Evolutionary conservation across 2,329 filamentous ascomycete species (phyloP).

Genomic region (Pyrenophora graminea): DNA sequence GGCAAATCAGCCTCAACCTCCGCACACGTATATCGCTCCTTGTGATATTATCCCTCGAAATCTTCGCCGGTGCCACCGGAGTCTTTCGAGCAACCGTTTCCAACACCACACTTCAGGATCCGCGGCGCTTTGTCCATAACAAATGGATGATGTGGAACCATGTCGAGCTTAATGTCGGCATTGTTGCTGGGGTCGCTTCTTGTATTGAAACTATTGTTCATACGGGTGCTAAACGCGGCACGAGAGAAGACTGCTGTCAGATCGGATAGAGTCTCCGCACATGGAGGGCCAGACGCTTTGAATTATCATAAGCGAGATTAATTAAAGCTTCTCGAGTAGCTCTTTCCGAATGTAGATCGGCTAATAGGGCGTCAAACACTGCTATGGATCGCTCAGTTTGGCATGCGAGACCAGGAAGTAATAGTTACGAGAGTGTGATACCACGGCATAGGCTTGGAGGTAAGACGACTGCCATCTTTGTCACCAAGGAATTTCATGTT

Average conservation of each 20-base stretch:
- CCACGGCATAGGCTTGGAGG: not conserved
- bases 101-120: constrained; percentile 29
- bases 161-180: constrained; percentile 52
- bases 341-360: too few relatives aligned
- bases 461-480: not conserved
- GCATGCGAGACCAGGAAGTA: not conserved
- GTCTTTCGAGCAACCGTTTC: constrained; percentile 43
- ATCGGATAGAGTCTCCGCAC: too few relatives aligned
- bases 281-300: too few relatives aligned
- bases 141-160: constrained; percentile 53
- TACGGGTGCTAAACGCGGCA: constrained; percentile 31
- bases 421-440: not conserved
- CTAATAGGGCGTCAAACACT: too few relatives aligned
- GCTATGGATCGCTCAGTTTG: too few relatives aligned
- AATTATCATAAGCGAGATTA: too few relatives aligned
- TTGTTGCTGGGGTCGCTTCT: constrained; percentile 52
- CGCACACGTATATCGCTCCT: constrained; percentile 49
- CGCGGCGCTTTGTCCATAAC: constrained; percentile 46
- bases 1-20: constrained; percentile 50
- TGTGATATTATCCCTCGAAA: constrained; percentile 45
- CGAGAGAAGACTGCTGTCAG: too few relatives aligned
- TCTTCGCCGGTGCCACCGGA: constrained; percentile 50
- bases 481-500: not conserved
- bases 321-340: too few relatives aligned
- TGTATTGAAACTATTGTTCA: constrained; percentile 42